These are phyloP conservation scores for Leersia perrieri DNA, from an alignment of 176 grass and related monocot genomes.

Conservation along the genomic window DNA sequence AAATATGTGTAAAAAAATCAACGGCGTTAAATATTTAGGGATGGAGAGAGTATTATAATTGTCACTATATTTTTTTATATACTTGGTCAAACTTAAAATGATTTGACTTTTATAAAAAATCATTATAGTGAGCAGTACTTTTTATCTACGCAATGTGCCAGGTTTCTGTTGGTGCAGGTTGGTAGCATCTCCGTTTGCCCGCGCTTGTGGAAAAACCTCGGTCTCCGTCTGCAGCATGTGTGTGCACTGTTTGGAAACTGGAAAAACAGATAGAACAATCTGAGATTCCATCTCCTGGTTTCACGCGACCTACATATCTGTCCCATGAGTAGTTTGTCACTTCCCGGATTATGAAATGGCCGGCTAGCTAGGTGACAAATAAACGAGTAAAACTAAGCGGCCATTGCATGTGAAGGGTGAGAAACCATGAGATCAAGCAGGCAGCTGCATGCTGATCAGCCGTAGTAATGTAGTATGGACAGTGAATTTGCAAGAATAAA, in stretches of 20 bases:
- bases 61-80: no score
- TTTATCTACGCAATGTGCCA: no score
- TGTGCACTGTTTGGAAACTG: background rate
- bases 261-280: background rate
- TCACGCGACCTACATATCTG: background rate
- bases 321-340: background rate
- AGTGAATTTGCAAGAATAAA: no score
- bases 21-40: no score
- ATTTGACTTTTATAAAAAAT: no score
- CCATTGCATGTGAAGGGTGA: background rate
- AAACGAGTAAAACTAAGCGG: background rate
- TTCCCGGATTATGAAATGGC: background rate
- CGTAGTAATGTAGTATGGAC: background rate
- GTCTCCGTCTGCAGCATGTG: background rate
- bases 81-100: no score
- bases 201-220: background rate
- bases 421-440: background rate
- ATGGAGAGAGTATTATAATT: no score
- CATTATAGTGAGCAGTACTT: no score
- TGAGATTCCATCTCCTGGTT: background rate
- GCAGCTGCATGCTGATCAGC: background rate
- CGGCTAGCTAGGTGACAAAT: background rate
- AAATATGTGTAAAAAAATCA: no score
- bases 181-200: background rate
- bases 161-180: no score